Base-by-base conservation (phyloP, 371 early-diverging fungal species). In the Umbelopsis sp. region DNA sequence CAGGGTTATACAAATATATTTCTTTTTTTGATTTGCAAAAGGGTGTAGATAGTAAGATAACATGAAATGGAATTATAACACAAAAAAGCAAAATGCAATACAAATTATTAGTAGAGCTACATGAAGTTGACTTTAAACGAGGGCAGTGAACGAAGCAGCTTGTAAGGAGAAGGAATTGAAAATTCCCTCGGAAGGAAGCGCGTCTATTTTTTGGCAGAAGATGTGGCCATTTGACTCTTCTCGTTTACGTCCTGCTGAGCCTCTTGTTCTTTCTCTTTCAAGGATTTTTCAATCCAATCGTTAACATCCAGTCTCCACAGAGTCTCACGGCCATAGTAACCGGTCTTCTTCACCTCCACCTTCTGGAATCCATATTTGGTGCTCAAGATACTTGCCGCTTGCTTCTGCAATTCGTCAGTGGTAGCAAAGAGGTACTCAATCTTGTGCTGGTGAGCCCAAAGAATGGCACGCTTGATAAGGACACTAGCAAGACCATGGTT, bases 371-470 rank as follows among this genome's bases (percentile, higher is more conserved):
- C 81, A 68, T 84, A 78, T 48, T 65, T 71, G 50, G 80, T 84
- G 9, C 72, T 74, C 8, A 84, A 70, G 10, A 84, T 73, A 0
- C 74, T 71, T 0, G 71, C 80, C 62, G 75, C 44, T 20, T 66
- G 65, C 4, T 35, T 45, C 65, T 84, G 79, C 9, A 80, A 57
- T 64, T 84, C 81, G 51, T 84, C 76, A 8, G 76, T 76, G 25
- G 81, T 81, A 18, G 84, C 84, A 71, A 77, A 80, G 22, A 84
- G 73, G 53, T 80, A 79, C 22, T 84, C 84, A 9, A 81, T 71
- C 44, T 77, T 72, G 32, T 80, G 78, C 4, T 77, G 66, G 46
- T 81, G 80, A n/a, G 81, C 81, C 81, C 81, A 81, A 29, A 81
- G 78, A 16, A 76, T 77, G 20, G 77, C 84, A n/a, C 84, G 75